Conservation (phyloP, 1,284 basidiomycete genomes). For the Sanguinoderma infundibulare region DNA sequence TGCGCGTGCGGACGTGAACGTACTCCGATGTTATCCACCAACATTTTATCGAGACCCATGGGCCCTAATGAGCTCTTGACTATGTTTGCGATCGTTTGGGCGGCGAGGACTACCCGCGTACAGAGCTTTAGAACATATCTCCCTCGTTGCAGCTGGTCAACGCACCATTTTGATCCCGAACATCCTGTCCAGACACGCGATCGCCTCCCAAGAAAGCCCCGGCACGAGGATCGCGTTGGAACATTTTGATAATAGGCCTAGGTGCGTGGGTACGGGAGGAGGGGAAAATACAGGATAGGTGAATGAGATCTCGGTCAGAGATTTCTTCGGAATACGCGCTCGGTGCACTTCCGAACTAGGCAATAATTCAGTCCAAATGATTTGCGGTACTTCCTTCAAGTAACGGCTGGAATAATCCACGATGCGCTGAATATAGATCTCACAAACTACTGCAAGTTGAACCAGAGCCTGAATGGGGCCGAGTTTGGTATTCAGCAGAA, state of each 20-base stretch:
- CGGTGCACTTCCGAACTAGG: neutral
- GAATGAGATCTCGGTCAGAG: conserved; percentile 8
- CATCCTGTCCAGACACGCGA: conserved; percentile 93
- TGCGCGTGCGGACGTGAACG: conserved; percentile 32
- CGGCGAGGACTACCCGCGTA: conserved; percentile 78
- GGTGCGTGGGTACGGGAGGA: neutral
- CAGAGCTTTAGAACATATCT: conserved; percentile 3
- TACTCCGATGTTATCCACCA: conserved; percentile 98
- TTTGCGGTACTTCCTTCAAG: too few species aligned
- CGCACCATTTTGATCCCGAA: conserved; percentile 95
- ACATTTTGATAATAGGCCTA: conserved; percentile 50
- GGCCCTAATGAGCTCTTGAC: conserved; percentile 97
- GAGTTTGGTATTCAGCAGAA: too few species aligned
- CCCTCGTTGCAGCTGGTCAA: conserved; percentile 3
- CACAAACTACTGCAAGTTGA: too few species aligned
- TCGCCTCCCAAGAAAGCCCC: conserved; percentile 94
- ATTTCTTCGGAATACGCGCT: conserved; percentile 20
- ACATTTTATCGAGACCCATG: conserved; percentile 95
- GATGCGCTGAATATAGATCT: too few species aligned
- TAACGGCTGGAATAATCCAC: too few species aligned
- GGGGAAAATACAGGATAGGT: neutral
- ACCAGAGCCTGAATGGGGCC: too few species aligned
- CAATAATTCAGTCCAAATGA: neutral
- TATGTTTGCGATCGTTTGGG: conserved; percentile 96
- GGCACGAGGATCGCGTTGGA: conserved; percentile 84